A percentile compares a stretch with the other conserved stretches of the same genome.
These are phyloP conservation scores for Terana coerulea DNA, from an alignment of 768 basidiomycete species.

Conservation along the genomic window DNA sequence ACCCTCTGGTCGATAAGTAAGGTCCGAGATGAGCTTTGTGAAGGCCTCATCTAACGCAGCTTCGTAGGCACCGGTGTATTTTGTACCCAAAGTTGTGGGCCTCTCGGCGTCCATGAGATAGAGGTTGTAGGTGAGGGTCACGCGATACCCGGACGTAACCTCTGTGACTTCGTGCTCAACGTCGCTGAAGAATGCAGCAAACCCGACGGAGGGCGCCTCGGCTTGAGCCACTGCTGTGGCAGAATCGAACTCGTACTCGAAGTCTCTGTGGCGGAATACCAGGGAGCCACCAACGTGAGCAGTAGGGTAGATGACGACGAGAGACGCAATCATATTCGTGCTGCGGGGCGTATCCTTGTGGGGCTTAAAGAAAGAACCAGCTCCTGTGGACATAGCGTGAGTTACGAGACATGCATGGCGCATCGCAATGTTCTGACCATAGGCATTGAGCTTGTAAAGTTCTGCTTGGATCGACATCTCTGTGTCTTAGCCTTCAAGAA, in stretches of 20 bases:
- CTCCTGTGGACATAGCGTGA: no score
- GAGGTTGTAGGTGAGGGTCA: conserved; percentile 41
- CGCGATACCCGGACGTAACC: conserved; percentile 35
- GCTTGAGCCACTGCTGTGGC: not conserved
- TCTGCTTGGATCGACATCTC: conserved; percentile 15
- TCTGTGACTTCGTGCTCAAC: conserved; percentile 39
- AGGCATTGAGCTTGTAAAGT: conserved; percentile 28
- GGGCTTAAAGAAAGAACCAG: conserved; percentile 25
- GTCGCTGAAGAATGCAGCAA: conserved; percentile 38
- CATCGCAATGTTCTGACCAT: conserved; percentile 15
- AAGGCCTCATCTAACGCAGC: conserved; percentile 3
- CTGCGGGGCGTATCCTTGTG: conserved; percentile 25
- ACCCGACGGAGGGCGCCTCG: conserved; percentile 22
- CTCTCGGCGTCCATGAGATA: conserved; percentile 9
- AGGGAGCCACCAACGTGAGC: conserved; percentile 40
- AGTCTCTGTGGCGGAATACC: conserved; percentile 20
- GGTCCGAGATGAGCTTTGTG: conserved; percentile 25
- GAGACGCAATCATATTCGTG: conserved; percentile 35
- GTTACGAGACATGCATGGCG: no score
- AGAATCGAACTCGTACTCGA: conserved; percentile 33
- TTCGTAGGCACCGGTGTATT: not conserved
- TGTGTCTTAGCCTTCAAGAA: no score
- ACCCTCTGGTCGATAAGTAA: conserved; percentile 30
- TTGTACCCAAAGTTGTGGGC: not conserved
- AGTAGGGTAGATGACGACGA: conserved; percentile 44